These are phyloP conservation scores for Cenchrus purpureus DNA, from an alignment of 176 grass and related monocot species.

Conservation along the genomic window DNA sequence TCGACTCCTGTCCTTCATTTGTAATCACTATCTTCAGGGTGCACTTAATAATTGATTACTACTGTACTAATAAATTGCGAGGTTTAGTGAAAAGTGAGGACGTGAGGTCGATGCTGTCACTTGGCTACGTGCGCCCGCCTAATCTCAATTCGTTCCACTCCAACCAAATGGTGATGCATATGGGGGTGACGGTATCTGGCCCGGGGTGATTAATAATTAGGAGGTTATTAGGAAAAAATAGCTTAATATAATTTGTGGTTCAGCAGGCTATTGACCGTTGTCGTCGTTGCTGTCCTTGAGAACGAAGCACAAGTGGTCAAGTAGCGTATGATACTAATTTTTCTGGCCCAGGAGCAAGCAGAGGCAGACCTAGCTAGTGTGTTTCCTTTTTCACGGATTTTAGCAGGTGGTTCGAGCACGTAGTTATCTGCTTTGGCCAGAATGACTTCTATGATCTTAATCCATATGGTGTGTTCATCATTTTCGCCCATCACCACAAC, in stretches of 20 bases:
- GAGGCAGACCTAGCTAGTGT: neutral
- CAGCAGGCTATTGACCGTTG: neutral
- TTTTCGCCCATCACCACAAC: neutral
- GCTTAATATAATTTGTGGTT: neutral
- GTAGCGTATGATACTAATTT: neutral
- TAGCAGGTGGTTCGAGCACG: neutral
- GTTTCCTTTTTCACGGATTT: neutral
- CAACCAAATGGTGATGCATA: neutral
- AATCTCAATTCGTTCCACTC: neutral
- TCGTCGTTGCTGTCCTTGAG: neutral
- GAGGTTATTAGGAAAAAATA: neutral
- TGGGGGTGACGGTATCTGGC: neutral
- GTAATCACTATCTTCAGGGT: neutral
- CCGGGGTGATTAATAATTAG: neutral
- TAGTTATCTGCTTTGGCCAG: neutral
- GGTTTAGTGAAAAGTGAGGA: neutral
- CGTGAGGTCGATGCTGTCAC: neutral
- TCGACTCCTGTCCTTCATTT: neutral
- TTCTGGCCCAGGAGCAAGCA: no score
- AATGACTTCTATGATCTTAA: neutral
- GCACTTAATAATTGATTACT: neutral
- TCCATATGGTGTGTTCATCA: neutral
- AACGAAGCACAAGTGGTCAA: neutral
- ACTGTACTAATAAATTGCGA: neutral
- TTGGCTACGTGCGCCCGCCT: neutral